Base-by-base conservation (phyloP, 148 eudicot genomes). In the Silene latifolia region DNA sequence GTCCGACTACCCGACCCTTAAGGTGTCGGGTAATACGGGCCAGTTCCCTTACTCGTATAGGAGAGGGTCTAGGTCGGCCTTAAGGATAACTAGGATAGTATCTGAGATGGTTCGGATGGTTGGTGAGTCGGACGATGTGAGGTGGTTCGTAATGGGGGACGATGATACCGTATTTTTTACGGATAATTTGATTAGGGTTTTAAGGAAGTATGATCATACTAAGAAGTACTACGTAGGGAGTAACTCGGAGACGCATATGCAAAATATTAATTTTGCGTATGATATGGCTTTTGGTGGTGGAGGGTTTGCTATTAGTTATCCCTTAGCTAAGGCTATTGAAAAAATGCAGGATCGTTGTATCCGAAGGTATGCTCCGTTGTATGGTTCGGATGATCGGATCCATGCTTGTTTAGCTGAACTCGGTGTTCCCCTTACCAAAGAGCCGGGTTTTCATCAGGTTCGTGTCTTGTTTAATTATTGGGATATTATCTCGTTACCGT, bases 201-300 rank as follows among this genome's bases (percentile, higher is more conserved):
- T 89, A 46, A 67, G 32, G 15, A 88, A 89, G 39, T 89, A 89
- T 53, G 89, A 89, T 27, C 91, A 88, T 75, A 86, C 68, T 8
- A 69, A 79, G 19, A 88, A 82, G 84, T 88, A 85, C 39, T 89
- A 89, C 18, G 80, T 89, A 21, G 93, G 93, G 24, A 67, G 83
- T 24, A 81, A 78, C 15, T 85, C 89, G 4, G 93, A 89, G 53
- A 86, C 84, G 19, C 93, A 89, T 74, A 1, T 83, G 13, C 88
- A 87, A 63, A 87, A 87, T 69, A 77, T 86, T 1, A 4, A 61
- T 13, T 87, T 86, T 67, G 81, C 88, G 2, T 82, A 74, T 58
- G 82, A 75, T 8, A 89, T 89, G 91, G 93, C 91, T 0, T 89
- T 77, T 76, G 93, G 93, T 10, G 93, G 93, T 3, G 93, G 91